Evolutionary conservation across 75 land plant species (phyloP), one percentile per base, ranked within the genome.

Genomic region (Selaginella tamariscina): DNA sequence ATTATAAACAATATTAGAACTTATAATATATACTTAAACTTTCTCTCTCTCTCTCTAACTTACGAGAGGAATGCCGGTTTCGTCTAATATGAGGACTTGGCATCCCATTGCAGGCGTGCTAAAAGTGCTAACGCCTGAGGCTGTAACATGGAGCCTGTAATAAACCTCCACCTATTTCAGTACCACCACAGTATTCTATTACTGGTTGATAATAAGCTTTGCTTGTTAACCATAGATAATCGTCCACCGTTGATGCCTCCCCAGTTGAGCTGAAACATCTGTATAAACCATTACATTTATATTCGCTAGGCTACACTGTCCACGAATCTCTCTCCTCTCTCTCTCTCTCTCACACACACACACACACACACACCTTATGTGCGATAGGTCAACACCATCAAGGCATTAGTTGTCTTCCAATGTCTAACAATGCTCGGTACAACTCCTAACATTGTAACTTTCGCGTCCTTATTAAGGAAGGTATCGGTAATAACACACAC

Each of bases 101-200:
- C 98, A 93, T 15, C 98, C 96, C 96, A 94, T 83, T 23, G 86
- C 91, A 44, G 98, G 86, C 32, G 98, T 94, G 65, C 98, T 94
- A 64, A 94, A 90, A 54, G 91, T 81, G 96, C 73, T 66, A 94
- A 72, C 22, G 90, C 69, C 15, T 94, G 98, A 27, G 88, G 62
- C 74, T 94, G 98, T 33, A 94, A 66, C 67, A 94, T 8, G 5
- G 96, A 87, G 9, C 98, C 98, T 32, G 88, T 65, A 33, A 82
- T 82, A 78, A 89, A 94, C 78, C 96, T 30, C 96, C 96, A 57
- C 96, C 96, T 68, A 94, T 87, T 66, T 94, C 98, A 15, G 98
- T 94, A 11, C 98, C 98, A 44, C 98, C 98, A 69, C 98, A 94
- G 74, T 87, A 94, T 65, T 94, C 98, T 59, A 94, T 90, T 2